A percentile compares a stretch with the other conserved stretches of the same genome.
phyloP scores from a whole-genome alignment of 2,329 filamentous ascomycete genomes.

The Albophoma yamanashiensis region DNA sequence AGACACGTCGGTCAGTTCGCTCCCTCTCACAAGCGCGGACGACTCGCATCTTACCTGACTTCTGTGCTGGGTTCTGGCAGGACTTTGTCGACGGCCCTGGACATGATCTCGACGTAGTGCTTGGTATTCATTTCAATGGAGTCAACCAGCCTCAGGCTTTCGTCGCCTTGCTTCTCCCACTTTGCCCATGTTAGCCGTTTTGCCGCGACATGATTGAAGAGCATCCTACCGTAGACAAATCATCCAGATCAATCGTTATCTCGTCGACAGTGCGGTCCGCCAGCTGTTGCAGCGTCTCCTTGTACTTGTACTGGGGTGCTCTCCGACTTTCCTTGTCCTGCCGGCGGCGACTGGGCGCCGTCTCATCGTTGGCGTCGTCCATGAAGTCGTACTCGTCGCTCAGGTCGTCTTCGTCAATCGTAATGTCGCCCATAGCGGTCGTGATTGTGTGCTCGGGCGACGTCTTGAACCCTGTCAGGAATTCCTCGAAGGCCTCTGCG shows the following conservation, averaged over 20 bases:
- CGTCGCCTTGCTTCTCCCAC: slow-evolving; percentile 65
- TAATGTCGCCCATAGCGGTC: slow-evolving; percentile 73
- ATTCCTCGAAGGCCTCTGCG: slow-evolving; percentile 73
- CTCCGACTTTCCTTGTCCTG: slow-evolving; percentile 37
- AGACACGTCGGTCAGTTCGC: not conserved
- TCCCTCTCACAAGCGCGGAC: no score
- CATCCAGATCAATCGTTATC: slow-evolving; percentile 80
- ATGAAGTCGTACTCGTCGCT: slow-evolving; percentile 91
- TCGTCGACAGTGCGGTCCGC: slow-evolving; percentile 70
- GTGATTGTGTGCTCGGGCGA: slow-evolving; percentile 60
- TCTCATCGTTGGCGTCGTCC: slow-evolving; percentile 70
- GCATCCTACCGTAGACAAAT: slow-evolving; percentile 59
- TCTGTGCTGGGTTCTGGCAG: slow-evolving; percentile 72
- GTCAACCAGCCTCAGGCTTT: slow-evolving; percentile 63
- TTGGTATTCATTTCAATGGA: slow-evolving; percentile 87
- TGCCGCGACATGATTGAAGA: not conserved
- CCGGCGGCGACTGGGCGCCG: slow-evolving; percentile 38
- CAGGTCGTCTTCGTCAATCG: slow-evolving; percentile 75
- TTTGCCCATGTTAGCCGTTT: slow-evolving; percentile 20
- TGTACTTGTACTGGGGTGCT: slow-evolving; percentile 73
- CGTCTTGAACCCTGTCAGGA: slow-evolving; percentile 81
- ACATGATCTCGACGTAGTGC: slow-evolving; percentile 89
- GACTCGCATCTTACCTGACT: slow-evolving; percentile 49
- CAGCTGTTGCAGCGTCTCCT: slow-evolving; percentile 75
- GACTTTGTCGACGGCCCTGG: slow-evolving; percentile 75